Base-by-base conservation (phyloP, 2,329 filamentous ascomycete genomes). In the Ceratocystis papillata region DNA sequence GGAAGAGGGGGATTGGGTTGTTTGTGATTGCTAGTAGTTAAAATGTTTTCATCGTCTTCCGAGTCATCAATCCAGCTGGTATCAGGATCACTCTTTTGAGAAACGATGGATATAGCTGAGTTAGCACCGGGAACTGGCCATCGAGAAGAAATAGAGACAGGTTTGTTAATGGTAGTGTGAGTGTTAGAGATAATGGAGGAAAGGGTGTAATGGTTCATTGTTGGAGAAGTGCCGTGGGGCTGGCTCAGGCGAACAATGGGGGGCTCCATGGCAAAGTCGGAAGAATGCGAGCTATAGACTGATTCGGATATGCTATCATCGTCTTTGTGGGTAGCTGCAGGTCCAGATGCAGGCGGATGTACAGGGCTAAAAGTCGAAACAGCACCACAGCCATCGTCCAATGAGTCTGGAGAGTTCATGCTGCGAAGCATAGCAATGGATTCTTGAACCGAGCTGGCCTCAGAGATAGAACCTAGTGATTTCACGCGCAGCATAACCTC, bases 11-110 rank as follows among this genome's bases (percentile, higher is more conserved):
- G 57, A 22, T 33, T 12, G 20, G 41, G 60, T 44, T 44, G 28
- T 53, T 63, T 37, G 44, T 46, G 55, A 59, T 48, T 41, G 48
- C 55, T 50, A 25, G 65, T n/a, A 44, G 22, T 15, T 45, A 30
- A 68, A 46, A 69, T 64, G 7, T 72, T 70, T 7, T 74, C 74
- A 1, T 71, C 69, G 53, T 76, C 75, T 1, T 75, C 75, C 44
- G 76, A 75, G 15, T 70, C 68, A 20, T 76, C 75, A 5, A 77
- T 74, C 76, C 76, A 77, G 62, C 75, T 77, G 57, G 72, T 70
- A 22, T 72, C 71, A 30, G 69, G 69, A 50, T 69, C 59, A 41
- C 57, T 67, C 53, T 65, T 65, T 12, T 33, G 64, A n/a, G 64
- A 65, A 48, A 55, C 57, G 50, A 65, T 65, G 15, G 64, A 65